A percentile compares a stretch with the other conserved stretches of the same genome.
Conservation (phyloP, 352 stramenopile genomes). For the Phytophthora pistaciae region DNA sequence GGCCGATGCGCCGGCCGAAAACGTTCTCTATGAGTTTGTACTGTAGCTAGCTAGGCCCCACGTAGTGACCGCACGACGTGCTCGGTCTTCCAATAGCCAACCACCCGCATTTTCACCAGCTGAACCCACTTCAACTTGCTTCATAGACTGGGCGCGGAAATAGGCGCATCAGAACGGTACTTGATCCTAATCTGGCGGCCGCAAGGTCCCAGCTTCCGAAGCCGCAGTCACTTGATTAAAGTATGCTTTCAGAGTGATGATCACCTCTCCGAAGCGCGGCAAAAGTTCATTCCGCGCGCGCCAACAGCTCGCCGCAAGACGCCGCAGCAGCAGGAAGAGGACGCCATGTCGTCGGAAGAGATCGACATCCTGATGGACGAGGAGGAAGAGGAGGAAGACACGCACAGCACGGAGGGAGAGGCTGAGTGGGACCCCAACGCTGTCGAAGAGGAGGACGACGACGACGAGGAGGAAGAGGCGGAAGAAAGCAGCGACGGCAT, state of each 20-base stretch:
- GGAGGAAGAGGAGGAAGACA: not conserved
- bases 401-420: constrained; percentile 33
- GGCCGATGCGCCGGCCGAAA: constrained; percentile 24
- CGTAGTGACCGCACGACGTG: not conserved
- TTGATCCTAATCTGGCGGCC: constrained; percentile 4
- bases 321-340: not conserved
- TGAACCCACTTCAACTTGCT: constrained; percentile 20
- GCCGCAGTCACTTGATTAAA: constrained; percentile 14
- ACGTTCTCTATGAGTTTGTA: constrained; percentile 77
- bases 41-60: constrained; percentile 40
- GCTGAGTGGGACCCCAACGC: constrained; percentile 44
- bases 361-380: constrained; percentile 23
- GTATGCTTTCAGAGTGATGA: constrained; percentile 37
- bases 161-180: constrained; percentile 2
- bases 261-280: constrained; percentile 29
- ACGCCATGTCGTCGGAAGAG: constrained; percentile 31
- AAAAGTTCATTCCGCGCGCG: constrained; percentile 28
- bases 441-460: constrained; percentile 29
- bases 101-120: constrained; percentile 13
- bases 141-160: not conserved
- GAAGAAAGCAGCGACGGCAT: constrained; percentile 31
- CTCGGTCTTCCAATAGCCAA: constrained; percentile 14
- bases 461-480: constrained; percentile 24
- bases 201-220: not conserved
- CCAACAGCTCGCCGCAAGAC: not conserved